Percentiles rank a stretch among this genome's conserved stretches.
phyloP scores from a whole-genome alignment of 345 rosid genomes.

The Camelina sativa region DNA sequence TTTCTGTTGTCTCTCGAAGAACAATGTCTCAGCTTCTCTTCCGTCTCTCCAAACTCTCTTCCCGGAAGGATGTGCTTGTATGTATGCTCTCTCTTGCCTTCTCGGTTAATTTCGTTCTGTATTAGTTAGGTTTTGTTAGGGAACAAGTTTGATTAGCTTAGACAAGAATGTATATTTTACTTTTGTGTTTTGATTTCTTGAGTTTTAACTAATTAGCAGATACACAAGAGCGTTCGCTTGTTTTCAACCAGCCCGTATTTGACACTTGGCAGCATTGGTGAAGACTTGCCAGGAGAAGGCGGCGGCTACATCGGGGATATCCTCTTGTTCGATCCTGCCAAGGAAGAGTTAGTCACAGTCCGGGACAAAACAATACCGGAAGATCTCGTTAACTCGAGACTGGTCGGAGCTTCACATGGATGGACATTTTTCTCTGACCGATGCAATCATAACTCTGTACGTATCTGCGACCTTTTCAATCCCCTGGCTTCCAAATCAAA shows the following conservation, averaged over 20 bases:
- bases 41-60: neutral
- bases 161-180: too few relatives aligned
- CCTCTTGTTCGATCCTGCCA: constrained; percentile 5
- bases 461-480: constrained; percentile 13
- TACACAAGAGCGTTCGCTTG: neutral
- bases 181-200: too few relatives aligned
- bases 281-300: neutral
- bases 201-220: neutral
- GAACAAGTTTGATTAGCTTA: neutral
- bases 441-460: neutral
- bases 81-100: neutral
- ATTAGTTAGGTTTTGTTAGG: neutral
- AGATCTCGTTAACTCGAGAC: neutral
- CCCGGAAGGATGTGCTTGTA: neutral
- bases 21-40: neutral
- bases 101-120: neutral
- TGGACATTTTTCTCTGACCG: constrained; percentile 6
- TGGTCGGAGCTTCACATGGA: constrained; percentile 27
- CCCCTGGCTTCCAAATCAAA: constrained; percentile 16
- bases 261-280: neutral
- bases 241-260: constrained; percentile 11
- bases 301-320: neutral
- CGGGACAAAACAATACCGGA: neutral
- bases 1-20: neutral
- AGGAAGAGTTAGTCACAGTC: constrained; percentile 10